phyloP scores from a whole-genome alignment of 192 early-diverging fungal species.

The Endogone sp. region DNA sequence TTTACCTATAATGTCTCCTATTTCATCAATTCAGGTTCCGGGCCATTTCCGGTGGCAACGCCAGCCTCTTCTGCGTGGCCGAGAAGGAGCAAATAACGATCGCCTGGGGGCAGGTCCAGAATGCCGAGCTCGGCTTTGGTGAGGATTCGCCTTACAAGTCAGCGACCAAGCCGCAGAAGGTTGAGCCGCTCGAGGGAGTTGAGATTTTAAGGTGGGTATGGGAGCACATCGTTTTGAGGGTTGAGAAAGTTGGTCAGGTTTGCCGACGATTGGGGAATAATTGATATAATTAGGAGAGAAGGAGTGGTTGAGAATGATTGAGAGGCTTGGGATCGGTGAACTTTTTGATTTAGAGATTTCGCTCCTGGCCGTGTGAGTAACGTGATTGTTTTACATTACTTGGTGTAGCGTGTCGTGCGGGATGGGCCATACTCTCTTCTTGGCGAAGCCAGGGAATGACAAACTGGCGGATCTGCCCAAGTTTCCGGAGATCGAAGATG shows the following conservation, averaged over 20 bases:
- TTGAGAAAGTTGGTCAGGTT: no score
- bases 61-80: conserved; percentile 35
- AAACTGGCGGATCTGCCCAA: conserved; percentile 42
- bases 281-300: background rate
- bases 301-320: no score
- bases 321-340: no score
- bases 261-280: background rate
- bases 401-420: conserved; percentile 30
- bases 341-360: no score
- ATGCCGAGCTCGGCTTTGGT: conserved; percentile 40
- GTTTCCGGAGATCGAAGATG: conserved; percentile 36
- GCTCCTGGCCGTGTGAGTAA: no score
- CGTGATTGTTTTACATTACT: background rate
- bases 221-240: no score
- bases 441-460: conserved; percentile 39
- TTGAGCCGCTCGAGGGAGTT: conserved; percentile 40
- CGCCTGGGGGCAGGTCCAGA: conserved; percentile 43
- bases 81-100: conserved; percentile 28
- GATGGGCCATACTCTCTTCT: conserved; percentile 36
- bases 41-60: conserved; percentile 31
- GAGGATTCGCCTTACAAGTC: conserved; percentile 29
- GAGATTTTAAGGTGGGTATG: conserved; percentile 24
- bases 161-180: conserved; percentile 38
- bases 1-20: background rate
- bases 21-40: conserved; percentile 10